These are phyloP conservation scores for Microcyclosporella mali DNA, from an alignment of 2,329 filamentous ascomycete species.

Conservation along the genomic window DNA sequence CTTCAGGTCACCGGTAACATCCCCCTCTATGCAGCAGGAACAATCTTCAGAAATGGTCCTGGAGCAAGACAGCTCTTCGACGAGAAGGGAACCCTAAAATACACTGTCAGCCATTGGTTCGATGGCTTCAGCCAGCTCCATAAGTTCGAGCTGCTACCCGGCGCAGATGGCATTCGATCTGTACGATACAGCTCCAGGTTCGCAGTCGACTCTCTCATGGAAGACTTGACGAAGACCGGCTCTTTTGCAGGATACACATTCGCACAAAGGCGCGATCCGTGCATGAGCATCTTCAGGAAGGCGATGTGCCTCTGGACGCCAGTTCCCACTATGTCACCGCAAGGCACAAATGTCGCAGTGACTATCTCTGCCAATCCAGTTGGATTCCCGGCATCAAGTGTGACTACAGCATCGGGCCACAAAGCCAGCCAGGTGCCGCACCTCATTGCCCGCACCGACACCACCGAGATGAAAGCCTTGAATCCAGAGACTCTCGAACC, in stretches of 20 bases:
- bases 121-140: slow-evolving; percentile 68
- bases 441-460: slow-evolving; percentile 41
- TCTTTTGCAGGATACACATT: slow-evolving; percentile 55
- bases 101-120: slow-evolving; percentile 69
- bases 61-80: slow-evolving; percentile 42
- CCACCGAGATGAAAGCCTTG: slow-evolving; percentile 56
- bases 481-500: slow-evolving; percentile 69
- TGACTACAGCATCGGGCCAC: neutral
- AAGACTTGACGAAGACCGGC: slow-evolving; percentile 55
- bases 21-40: slow-evolving; percentile 63
- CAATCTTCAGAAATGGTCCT: slow-evolving; percentile 68
- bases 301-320: slow-evolving; percentile 59
- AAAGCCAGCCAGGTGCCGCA: neutral
- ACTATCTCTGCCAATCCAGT: slow-evolving; percentile 60
- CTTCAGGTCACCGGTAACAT: slow-evolving; percentile 60
- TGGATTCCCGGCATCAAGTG: slow-evolving; percentile 47
- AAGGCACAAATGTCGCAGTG: slow-evolving; percentile 44
- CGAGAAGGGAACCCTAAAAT: slow-evolving; percentile 42
- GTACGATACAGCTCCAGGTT: slow-evolving; percentile 69
- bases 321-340: slow-evolving; percentile 41
- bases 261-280: slow-evolving; percentile 66
- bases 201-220: slow-evolving; percentile 58
- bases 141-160: slow-evolving; percentile 60
- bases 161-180: slow-evolving; percentile 20
- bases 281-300: slow-evolving; percentile 66